A percentile compares a stretch with the other conserved stretches of the same genome.
These are phyloP conservation scores for Passalora sequoiae DNA, from an alignment of 2,329 filamentous ascomycete genomes.

Conservation along the genomic window DNA sequence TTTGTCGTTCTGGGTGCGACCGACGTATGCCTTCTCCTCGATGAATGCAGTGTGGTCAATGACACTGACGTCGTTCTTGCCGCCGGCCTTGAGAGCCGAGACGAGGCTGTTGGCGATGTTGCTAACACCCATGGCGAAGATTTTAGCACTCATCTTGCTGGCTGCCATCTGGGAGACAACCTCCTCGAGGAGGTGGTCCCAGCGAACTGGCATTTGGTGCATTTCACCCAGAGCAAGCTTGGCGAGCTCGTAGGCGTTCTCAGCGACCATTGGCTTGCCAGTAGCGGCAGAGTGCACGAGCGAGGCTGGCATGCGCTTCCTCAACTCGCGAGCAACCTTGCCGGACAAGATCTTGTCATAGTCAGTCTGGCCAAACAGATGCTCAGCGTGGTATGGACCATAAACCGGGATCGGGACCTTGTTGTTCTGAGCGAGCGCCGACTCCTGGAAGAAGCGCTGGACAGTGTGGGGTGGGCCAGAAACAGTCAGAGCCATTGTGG, in stretches of 20 bases:
- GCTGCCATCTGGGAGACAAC: constrained; percentile 44
- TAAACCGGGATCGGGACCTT: constrained; percentile 52
- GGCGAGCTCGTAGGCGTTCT: constrained; percentile 44
- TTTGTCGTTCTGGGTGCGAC: constrained; percentile 57
- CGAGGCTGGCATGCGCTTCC: constrained; percentile 39
- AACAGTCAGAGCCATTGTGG: constrained; percentile 55
- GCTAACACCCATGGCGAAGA: constrained; percentile 49
- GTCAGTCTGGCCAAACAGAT: constrained; percentile 50
- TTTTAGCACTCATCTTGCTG: constrained; percentile 39
- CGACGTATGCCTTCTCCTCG: constrained; percentile 32
- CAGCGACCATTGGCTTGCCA: constrained; percentile 44
- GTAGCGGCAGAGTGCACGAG: constrained; percentile 45
- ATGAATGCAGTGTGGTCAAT: constrained; percentile 45
- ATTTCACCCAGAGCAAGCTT: constrained; percentile 43
- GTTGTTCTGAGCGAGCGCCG: constrained; percentile 46
- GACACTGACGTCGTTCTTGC: constrained; percentile 40
- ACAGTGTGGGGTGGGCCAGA: constrained; percentile 54
- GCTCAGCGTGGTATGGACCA: constrained; percentile 55
- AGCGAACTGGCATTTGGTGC: constrained; percentile 44
- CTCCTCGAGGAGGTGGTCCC: constrained; percentile 47
- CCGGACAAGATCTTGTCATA: constrained; percentile 48
- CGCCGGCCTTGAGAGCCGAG: constrained; percentile 49
- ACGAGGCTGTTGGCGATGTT: constrained; percentile 53
- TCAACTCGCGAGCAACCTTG: constrained; percentile 37
- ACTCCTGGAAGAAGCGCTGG: constrained; percentile 48